A percentile compares a stretch with the other conserved stretches of the same genome.
Evolutionary conservation across 1,284 basidiomycete genomes (phyloP).

Genomic region (Apiotrichum porosum): DNA sequence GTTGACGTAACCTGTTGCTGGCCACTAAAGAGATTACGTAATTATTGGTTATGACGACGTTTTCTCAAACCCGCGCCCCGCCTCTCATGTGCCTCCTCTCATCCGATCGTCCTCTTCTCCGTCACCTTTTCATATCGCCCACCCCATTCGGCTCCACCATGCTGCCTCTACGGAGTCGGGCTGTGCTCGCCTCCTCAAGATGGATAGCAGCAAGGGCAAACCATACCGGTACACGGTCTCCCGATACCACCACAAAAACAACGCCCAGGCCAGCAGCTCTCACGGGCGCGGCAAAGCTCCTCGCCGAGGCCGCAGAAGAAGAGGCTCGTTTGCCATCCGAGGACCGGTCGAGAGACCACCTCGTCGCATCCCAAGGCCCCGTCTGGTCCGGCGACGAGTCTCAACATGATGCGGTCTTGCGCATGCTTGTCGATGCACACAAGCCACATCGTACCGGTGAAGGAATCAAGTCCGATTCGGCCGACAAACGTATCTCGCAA

Average conservation of each 20-base stretch:
- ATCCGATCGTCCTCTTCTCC: too few relatives aligned
- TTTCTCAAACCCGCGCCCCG: too few relatives aligned
- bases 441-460: constrained; percentile 61
- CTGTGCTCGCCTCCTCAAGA: constrained; percentile 7
- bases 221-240: neutral
- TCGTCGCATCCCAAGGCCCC: constrained; percentile 44
- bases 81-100: too few relatives aligned
- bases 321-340: constrained; percentile 39
- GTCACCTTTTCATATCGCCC: neutral
- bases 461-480: constrained; percentile 50
- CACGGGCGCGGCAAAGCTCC: constrained; percentile 61
- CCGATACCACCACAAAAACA: too few relatives aligned
- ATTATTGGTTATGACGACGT: too few relatives aligned
- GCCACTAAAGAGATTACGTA: too few relatives aligned
- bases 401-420: constrained; percentile 65
- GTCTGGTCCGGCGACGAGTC: constrained; percentile 71
- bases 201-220: neutral
- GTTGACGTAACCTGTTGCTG: too few relatives aligned
- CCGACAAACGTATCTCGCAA: constrained; percentile 67
- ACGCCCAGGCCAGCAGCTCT: constrained; percentile 2
- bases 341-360: constrained; percentile 24
- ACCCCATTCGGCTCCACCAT: constrained; percentile 5
- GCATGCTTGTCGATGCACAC: constrained; percentile 81
- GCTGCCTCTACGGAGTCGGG: constrained; percentile 10
- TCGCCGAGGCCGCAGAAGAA: constrained; percentile 64